phyloP scores from a whole-genome alignment of 2,329 filamentous ascomycete species.

The Fusarium dlaminii region DNA sequence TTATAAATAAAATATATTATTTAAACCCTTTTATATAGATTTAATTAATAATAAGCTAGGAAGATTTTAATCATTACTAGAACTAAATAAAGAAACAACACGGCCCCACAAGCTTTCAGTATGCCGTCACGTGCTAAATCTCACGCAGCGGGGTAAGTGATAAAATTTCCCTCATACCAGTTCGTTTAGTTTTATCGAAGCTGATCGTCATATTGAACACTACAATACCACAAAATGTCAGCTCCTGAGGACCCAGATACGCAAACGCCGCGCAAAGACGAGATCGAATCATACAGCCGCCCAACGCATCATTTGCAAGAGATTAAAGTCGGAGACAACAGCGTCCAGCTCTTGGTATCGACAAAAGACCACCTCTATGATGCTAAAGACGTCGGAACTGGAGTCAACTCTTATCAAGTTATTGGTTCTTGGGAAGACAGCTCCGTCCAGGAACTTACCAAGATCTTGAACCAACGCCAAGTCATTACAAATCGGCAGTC shows the following conservation, averaged over 20 bases:
- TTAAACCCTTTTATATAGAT: no score
- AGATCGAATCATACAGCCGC: background rate
- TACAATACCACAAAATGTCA: background rate
- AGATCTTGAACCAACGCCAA: slow-evolving; percentile 6
- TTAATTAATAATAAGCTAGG: no score
- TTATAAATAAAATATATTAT: no score
- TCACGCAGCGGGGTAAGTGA: background rate
- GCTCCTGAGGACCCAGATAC: background rate
- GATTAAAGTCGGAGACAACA: slow-evolving; percentile 23
- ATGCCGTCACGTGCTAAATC: background rate
- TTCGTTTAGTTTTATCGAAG: background rate
- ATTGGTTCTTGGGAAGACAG: slow-evolving; percentile 26
- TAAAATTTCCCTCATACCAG: background rate
- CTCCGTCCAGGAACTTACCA: slow-evolving; percentile 6
- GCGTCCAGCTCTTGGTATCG: slow-evolving; percentile 34
- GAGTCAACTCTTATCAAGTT: slow-evolving; percentile 27
- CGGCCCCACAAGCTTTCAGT: background rate
- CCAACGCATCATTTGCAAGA: background rate
- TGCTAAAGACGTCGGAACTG: slow-evolving; percentile 17
- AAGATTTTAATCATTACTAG: no score
- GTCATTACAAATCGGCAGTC: background rate
- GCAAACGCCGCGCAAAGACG: background rate
- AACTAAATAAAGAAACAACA: no score
- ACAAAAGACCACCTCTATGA: slow-evolving; percentile 36
- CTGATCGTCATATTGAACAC: background rate